Evolutionary conservation across 139 green algal genomes (phyloP), one percentile per base, ranked within the genome.

Genomic region (Prasinococcaceae sp.): DNA sequence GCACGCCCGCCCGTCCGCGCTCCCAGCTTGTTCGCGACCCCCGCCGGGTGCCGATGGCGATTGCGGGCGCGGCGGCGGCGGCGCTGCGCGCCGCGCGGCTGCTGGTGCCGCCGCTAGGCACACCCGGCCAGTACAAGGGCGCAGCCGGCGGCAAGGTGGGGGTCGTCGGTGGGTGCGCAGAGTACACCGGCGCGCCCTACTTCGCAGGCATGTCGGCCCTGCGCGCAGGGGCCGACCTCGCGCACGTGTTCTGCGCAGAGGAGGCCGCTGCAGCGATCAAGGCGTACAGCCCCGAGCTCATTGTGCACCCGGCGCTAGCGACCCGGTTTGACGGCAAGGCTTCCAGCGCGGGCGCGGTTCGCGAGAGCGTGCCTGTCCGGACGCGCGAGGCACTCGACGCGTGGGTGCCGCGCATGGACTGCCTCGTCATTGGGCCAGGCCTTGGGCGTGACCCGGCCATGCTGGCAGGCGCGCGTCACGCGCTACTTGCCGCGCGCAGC

Each of bases 151-250:
- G 90, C 44, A 92, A 89, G 38, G 67, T 97, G 6, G 88, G 58
- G 3, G 77, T 94, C n/a, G 65, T 98, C 6, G 90, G 90, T 3
- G 90, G 90, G 6, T 94, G 81, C 61, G 30, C 60, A 8, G 85
- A 95, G 59, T 98, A 94, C 74, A 93, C 89, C 0, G 90, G 90
- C 0, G 90, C 90, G 2, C 90, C 90, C 12, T 97, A 77, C 71
- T 98, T 95, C 60, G 84, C 89, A 4, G 74, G 84, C 12, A 76
- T 86, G 30, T 79, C 84, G 1, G 78, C 83, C 0, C 59, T 95
- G 36, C 70, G 85, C 71, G 68, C 81, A 4, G 89, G 89, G 0
- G 76, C 78, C 6, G 89, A 97, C 61, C 53, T 97, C 29, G 72
- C 76, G 0, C 83, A 97, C 59, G 80, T 94, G 10, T 97, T 97